Evolutionary conservation across 352 stramenopile genomes (phyloP).

Genomic region (Nothophytophthora sp.): DNA sequence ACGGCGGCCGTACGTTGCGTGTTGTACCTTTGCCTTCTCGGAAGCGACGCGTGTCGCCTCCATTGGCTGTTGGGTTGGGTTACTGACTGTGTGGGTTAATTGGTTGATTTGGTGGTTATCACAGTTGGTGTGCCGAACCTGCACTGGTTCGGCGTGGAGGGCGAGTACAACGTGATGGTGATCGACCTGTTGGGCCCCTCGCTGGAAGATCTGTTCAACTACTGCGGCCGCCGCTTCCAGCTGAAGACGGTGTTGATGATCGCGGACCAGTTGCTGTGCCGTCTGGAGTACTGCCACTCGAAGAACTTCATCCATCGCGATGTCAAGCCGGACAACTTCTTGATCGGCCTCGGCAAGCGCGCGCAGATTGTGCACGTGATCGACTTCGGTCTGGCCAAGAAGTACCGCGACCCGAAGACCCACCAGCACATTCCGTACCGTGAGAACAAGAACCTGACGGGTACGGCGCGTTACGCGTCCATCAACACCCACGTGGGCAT

Average conservation of each 20-base stretch:
- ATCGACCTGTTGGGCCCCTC: slow-evolving; percentile 98
- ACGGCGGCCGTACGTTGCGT: slow-evolving; percentile 94
- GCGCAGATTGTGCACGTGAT: slow-evolving; percentile 88
- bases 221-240: slow-evolving; percentile 87
- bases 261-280: slow-evolving; percentile 84
- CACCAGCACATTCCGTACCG: slow-evolving; percentile 92
- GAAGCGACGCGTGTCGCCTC: neutral
- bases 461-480: slow-evolving; percentile 97
- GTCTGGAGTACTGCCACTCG: slow-evolving; percentile 87
- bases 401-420: slow-evolving; percentile 89
- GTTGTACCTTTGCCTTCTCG: neutral
- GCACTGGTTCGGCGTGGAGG: slow-evolving; percentile 99
- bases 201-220: slow-evolving; percentile 90
- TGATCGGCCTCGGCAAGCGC: slow-evolving; percentile 88
- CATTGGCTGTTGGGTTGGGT: neutral
- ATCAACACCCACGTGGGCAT: slow-evolving; percentile 99
- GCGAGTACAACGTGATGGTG: slow-evolving; percentile 99
- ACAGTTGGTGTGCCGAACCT: slow-evolving; percentile 98
- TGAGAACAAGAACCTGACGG: slow-evolving; percentile 93
- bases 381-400: slow-evolving; percentile 91
- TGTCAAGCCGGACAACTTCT: slow-evolving; percentile 91
- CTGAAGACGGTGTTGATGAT: slow-evolving; percentile 98
- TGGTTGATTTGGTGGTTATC: slow-evolving; percentile 17
- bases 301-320: slow-evolving; percentile 92
- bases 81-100: slow-evolving; percentile 9